These are phyloP conservation scores for Pezicula neosporulosa DNA, from an alignment of 2,329 filamentous ascomycete genomes.

Conservation along the genomic window DNA sequence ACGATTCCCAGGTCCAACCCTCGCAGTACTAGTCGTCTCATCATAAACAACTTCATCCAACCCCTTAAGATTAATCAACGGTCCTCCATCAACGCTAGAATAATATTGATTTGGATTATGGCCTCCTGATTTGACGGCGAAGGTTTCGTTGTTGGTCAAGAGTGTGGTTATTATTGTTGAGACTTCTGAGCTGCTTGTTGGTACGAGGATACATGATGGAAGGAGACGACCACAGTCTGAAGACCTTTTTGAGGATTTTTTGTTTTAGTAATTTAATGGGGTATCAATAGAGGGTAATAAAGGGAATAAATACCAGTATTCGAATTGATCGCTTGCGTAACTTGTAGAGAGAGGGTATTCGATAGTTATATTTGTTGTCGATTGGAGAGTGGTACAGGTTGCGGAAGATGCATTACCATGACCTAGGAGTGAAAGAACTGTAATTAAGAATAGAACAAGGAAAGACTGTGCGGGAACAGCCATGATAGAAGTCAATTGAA, in stretches of 20 bases:
- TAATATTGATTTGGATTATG: slow-evolving; percentile 36
- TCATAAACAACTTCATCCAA: slow-evolving; percentile 27
- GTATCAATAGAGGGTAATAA: too few species aligned
- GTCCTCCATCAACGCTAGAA: slow-evolving; percentile 31
- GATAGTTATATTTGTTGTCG: too few species aligned
- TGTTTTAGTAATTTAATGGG: too few species aligned
- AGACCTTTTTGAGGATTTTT: background rate
- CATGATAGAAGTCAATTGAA: too few species aligned
- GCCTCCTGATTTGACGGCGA: slow-evolving; percentile 39
- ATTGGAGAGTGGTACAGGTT: too few species aligned
- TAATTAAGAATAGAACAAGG: too few species aligned
- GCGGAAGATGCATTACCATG: too few species aligned
- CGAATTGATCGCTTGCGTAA: too few species aligned
- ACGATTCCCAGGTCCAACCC: slow-evolving; percentile 25
- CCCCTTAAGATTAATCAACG: slow-evolving; percentile 31
- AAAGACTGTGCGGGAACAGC: too few species aligned
- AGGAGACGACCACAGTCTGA: slow-evolving; percentile 1
- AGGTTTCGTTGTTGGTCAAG: slow-evolving; percentile 28
- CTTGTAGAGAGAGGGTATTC: too few species aligned
- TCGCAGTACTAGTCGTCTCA: slow-evolving; percentile 19
- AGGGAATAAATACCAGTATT: too few species aligned
- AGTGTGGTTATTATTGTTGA: slow-evolving; percentile 25
- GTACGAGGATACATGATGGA: slow-evolving; percentile 3
- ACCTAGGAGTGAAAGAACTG: too few species aligned
- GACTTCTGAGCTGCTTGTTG: background rate